phyloP scores from a whole-genome alignment of 2,329 filamentous ascomycete species.

The Sarocladium oryzae region DNA sequence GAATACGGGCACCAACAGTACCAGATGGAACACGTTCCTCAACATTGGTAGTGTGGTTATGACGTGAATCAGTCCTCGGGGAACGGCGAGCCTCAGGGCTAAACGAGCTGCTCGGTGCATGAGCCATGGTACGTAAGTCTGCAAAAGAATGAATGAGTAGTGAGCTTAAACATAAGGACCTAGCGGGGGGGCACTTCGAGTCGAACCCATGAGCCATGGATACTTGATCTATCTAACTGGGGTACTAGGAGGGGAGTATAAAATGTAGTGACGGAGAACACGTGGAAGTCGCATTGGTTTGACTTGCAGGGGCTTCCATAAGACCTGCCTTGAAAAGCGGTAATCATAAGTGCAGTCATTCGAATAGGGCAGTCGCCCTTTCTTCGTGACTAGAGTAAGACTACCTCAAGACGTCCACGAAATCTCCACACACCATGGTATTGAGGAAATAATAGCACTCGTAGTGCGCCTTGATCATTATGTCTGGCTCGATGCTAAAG shows the following conservation, averaged over 20 bases:
- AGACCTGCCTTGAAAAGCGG: too few species aligned
- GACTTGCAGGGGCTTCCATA: too few species aligned
- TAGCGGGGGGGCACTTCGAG: too few species aligned
- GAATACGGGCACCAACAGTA: slow-evolving; percentile 23
- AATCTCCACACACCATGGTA: slow-evolving; percentile 3
- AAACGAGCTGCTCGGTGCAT: not conserved
- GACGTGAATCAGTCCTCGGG: not conserved
- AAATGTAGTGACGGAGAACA: too few species aligned
- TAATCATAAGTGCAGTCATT: too few species aligned
- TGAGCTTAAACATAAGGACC: not conserved
- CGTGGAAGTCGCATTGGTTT: too few species aligned
- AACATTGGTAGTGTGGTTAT: slow-evolving; percentile 10
- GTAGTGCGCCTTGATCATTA: slow-evolving; percentile 28
- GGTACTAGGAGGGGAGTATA: too few species aligned
- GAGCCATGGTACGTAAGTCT: not conserved
- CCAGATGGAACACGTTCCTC: slow-evolving; percentile 18
- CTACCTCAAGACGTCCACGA: too few species aligned
- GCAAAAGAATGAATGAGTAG: not conserved
- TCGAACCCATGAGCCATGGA: too few species aligned
- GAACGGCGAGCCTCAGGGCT: not conserved
- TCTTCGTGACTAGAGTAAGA: too few species aligned
- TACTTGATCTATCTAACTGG: too few species aligned
- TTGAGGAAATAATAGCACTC: slow-evolving; percentile 17
- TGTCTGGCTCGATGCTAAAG: slow-evolving; percentile 27
- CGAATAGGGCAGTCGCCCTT: too few species aligned